Conservation (phyloP, 2,329 filamentous ascomycete species). For the Diaporthe nobilis region DNA sequence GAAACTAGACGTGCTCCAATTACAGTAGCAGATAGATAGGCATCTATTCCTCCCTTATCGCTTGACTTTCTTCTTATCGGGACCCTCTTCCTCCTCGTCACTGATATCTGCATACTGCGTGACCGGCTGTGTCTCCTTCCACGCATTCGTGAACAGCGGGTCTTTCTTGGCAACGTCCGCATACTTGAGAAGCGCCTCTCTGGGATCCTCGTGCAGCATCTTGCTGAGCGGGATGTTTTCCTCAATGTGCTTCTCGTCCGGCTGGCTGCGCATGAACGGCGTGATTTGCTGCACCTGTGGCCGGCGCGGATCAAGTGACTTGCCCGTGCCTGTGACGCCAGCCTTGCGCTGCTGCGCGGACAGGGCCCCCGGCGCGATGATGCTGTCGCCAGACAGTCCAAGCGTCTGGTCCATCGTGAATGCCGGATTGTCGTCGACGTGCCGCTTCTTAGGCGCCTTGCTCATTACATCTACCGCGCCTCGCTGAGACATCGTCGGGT, state of each 20-base stretch:
- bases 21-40: not conserved
- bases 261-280: conserved; percentile 90
- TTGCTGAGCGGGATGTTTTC: conserved; percentile 89
- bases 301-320: conserved; percentile 81
- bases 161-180: conserved; percentile 93
- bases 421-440: conserved; percentile 92
- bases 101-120: conserved; percentile 92
- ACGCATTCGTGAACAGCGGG: conserved; percentile 94
- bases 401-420: conserved; percentile 87
- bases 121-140: conserved; percentile 91
- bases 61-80: conserved; percentile 76
- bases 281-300: conserved; percentile 89
- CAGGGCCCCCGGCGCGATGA: conserved; percentile 77
- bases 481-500: conserved; percentile 82
- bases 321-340: conserved; percentile 84
- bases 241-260: conserved; percentile 90
- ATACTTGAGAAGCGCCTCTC: conserved; percentile 95
- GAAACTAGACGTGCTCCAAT: not conserved
- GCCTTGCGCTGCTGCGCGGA: conserved; percentile 70
- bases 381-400: conserved; percentile 86
- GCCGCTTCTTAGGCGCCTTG: conserved; percentile 92
- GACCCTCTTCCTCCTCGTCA: conserved; percentile 82
- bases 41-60: conserved; percentile 54
- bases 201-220: conserved; percentile 96
- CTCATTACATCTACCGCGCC: conserved; percentile 93